A percentile compares a stretch with the other conserved stretches of the same genome.
Conservation (phyloP, 139 green algal genomes). For the Closterium sp. region DNA sequence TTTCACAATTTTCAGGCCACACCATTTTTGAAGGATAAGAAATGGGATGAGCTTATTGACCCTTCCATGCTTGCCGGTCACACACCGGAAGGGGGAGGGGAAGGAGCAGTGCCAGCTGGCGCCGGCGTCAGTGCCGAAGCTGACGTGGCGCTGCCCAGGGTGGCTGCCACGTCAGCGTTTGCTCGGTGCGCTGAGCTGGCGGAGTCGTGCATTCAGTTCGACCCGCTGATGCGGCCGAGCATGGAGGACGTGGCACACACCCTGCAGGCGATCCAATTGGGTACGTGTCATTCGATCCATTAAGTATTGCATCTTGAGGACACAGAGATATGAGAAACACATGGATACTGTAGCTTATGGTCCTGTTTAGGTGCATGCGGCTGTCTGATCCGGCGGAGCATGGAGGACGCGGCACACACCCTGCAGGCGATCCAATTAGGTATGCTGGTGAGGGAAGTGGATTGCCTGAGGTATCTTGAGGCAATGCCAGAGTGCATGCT, state of each 20-base stretch:
- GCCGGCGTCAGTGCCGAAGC: background rate
- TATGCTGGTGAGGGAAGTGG: no score
- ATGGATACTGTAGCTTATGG: no score
- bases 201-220: constrained; percentile 18
- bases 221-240: constrained; percentile 11
- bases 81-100: background rate
- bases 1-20: background rate
- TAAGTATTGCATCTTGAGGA: no score
- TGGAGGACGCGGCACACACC: background rate
- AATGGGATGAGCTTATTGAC: background rate
- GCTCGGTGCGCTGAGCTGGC: background rate
- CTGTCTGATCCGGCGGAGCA: background rate
- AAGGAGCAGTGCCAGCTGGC: background rate
- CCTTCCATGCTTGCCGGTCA: background rate
- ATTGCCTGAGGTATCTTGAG: no score
- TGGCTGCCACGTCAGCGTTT: background rate
- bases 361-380: no score
- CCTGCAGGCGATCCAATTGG: background rate
- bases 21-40: background rate
- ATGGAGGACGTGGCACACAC: constrained; percentile 1
- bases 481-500: no score
- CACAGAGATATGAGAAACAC: no score
- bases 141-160: background rate
- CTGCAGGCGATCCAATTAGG: background rate
- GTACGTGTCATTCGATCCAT: background rate